Conservation (phyloP, 345 rosid species). For the Eutrema heterophyllum region DNA sequence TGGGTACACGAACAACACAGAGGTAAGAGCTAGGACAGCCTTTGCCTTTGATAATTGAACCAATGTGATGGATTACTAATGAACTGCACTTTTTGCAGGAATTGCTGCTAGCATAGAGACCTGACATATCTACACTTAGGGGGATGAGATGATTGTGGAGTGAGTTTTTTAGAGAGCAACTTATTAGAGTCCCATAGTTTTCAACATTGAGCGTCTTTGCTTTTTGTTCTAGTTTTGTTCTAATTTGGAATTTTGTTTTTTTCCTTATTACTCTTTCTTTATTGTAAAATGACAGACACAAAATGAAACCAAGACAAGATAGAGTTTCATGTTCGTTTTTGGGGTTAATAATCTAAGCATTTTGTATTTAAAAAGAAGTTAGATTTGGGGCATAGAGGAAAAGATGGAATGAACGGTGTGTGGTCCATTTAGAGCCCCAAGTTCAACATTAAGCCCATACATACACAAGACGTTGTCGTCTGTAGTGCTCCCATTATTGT, state of each 20-base stretch:
- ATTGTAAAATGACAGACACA: constrained; percentile 1
- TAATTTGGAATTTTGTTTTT: background rate
- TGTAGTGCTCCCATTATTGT: background rate
- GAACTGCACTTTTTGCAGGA: background rate
- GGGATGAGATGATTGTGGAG: background rate
- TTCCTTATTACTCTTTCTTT: background rate
- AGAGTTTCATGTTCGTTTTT: background rate
- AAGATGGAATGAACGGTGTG: background rate
- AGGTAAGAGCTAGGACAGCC: background rate
- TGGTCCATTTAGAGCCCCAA: background rate
- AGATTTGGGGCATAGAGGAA: background rate
- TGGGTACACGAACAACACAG: background rate
- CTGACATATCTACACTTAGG: background rate
- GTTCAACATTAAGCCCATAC: background rate
- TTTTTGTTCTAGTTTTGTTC: background rate
- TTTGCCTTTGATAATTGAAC: background rate
- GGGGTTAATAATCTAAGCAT: background rate
- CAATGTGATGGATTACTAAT: background rate
- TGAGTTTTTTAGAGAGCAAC: background rate
- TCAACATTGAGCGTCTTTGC: background rate
- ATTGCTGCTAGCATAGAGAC: background rate
- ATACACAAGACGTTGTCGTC: background rate
- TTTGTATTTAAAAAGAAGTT: background rate
- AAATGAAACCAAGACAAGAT: background rate
- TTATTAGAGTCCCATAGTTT: constrained; percentile 1